Evolutionary conservation across 2,329 filamentous ascomycete species (phyloP), one percentile per base, ranked within the genome.

Genomic region (Epichloe coenophiala): DNA sequence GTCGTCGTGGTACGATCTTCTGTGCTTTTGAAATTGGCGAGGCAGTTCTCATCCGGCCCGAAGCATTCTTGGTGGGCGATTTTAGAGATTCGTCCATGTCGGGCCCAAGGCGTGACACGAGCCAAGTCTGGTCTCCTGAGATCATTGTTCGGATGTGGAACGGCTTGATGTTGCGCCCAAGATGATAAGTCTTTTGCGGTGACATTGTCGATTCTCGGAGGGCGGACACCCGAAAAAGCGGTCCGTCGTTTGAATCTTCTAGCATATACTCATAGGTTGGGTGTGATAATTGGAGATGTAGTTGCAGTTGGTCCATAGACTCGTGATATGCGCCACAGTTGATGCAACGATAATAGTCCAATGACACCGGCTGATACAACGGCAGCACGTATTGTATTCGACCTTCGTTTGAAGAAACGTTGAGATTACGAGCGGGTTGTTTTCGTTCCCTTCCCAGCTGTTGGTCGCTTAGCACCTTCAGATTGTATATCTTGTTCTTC

Each of bases 391-490:
- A 80, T 44, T 65, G 68, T 49, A 79, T 70, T 54, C 61, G 68
- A 57, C 68, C 72, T 56, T 70, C 70, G 50, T 63, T 65, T 38
- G 54, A 52, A 23, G 54, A 58, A 53, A 51, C 45, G 47, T 61
- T 55, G 50, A 59, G 51, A 53, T 53, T 55, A 52, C 61, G 56
- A 51, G 58, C 53, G 50, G 58, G 58, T 58, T 68, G 68, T 54
- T 72, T 74, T 54, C 68, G 70, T 41, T 74, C 72, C 56, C 70
- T 75, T 4, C 77, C 76, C 48, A 77, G 71, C 5, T 76, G 76
- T 56, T 76, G 74, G 56, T 78, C 76, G 60, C 74, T 81, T 15
- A 82, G 64, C 12, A 74, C 67, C 59, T 80, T 81, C 38, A 82
- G 62, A 55, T 83, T 83, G 59, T 83, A 83, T 21, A 71, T 70